These are phyloP conservation scores for Dimargaris verticillata DNA, from an alignment of 192 early-diverging fungal species.

Conservation along the genomic window DNA sequence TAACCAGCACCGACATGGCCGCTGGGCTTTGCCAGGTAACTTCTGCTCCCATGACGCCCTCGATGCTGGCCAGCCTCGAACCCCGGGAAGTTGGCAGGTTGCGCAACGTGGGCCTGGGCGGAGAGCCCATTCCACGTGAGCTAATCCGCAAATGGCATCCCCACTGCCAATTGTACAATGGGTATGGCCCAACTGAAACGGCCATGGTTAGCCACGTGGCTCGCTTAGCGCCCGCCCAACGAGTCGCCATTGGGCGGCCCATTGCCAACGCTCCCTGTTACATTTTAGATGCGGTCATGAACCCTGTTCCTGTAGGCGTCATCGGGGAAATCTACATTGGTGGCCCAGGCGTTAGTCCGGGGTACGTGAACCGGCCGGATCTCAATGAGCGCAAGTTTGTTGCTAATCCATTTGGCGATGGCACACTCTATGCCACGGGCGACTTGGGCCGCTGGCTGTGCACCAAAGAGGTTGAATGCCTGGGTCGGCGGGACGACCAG, in stretches of 20 bases:
- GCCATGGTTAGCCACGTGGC: not conserved
- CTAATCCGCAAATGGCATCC: not conserved
- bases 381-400: constrained; percentile 20
- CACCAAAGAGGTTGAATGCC: constrained; percentile 13
- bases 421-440: constrained; percentile 2
- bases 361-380: constrained; percentile 28
- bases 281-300: constrained; percentile 11
- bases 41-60: not conserved
- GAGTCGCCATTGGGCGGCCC: constrained; percentile 12
- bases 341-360: constrained; percentile 20
- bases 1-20: not conserved
- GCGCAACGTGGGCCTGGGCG: not conserved
- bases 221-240: not conserved
- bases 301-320: constrained; percentile 21
- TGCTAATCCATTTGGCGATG: constrained; percentile 12
- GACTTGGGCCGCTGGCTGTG: constrained; percentile 8
- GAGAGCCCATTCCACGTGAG: not conserved
- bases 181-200: constrained; percentile 4
- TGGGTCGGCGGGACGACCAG: constrained; percentile 25
- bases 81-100: not conserved
- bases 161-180: not conserved
- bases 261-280: constrained; percentile 12
- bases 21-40: not conserved
- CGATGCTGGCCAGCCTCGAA: not conserved
- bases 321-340: constrained; percentile 26